Percentiles rank a stretch among this genome's conserved stretches.
Evolutionary conservation across 371 early-diverging fungal genomes (phyloP).

Genomic region (Synchytrium microbalum): DNA sequence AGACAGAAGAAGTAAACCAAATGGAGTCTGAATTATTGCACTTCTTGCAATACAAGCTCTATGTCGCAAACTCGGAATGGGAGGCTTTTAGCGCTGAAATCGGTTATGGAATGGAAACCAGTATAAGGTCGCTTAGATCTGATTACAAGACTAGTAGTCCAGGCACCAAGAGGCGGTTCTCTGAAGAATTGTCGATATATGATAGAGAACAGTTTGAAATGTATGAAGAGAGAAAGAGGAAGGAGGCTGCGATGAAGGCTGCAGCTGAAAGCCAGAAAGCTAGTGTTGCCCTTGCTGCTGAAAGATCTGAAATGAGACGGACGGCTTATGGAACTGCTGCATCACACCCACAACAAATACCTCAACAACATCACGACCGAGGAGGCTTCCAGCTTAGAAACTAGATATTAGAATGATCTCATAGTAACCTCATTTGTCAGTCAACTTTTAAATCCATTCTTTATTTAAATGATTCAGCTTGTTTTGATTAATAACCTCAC

Average conservation of each 20-base stretch:
- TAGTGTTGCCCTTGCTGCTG: background rate
- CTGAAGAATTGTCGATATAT: background rate
- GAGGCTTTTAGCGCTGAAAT: slow-evolving; percentile 33
- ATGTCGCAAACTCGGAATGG: slow-evolving; percentile 44
- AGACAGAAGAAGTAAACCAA: slow-evolving; percentile 48
- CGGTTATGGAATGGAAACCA: background rate
- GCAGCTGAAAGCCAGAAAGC: background rate
- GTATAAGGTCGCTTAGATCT: background rate
- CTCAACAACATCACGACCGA: background rate
- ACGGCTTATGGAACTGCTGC: background rate
- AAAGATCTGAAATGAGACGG: too few species aligned
- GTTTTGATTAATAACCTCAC: too few species aligned
- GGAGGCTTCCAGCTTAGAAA: background rate
- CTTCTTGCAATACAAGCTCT: slow-evolving; percentile 45
- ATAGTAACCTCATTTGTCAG: too few species aligned
- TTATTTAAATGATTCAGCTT: too few species aligned
- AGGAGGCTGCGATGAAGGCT: background rate
- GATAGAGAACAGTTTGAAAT: background rate
- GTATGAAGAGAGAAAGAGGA: background rate
- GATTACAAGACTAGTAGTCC: background rate
- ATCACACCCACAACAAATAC: background rate
- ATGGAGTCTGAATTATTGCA: slow-evolving; percentile 57
- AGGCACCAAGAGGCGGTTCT: background rate
- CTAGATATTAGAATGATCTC: too few species aligned
- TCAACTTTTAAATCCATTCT: too few species aligned